These are phyloP conservation scores for Hyaloscypha variabilis DNA, from an alignment of 495 filamentous ascomycete genomes.

Conservation along the genomic window DNA sequence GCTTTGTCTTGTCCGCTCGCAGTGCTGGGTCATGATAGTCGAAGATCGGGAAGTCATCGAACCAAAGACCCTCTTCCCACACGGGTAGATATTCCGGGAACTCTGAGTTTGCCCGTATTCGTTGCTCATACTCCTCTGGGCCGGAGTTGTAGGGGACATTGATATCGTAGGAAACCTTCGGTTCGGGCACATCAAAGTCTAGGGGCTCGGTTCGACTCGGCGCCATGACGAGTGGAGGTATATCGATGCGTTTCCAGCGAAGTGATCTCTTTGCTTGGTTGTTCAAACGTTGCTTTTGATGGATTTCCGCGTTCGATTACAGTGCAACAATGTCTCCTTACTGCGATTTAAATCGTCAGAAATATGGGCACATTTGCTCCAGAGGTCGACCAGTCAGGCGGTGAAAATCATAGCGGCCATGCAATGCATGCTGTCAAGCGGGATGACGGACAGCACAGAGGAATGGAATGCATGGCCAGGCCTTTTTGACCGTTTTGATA, in stretches of 20 bases:
- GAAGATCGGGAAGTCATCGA: constrained; percentile 37
- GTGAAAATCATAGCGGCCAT: neutral
- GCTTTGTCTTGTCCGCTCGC: constrained; percentile 39
- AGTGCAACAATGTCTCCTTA: neutral
- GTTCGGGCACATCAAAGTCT: constrained; percentile 3
- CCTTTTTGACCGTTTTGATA: neutral
- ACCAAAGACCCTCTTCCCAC: constrained; percentile 36
- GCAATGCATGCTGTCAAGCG: neutral
- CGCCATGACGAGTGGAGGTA: constrained; percentile 14
- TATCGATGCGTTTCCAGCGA: neutral
- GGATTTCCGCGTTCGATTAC: neutral
- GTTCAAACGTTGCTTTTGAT: neutral
- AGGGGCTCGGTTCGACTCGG: constrained; percentile 19
- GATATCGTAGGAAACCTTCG: constrained; percentile 25
- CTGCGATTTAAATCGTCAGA: neutral
- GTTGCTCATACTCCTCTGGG: constrained; percentile 21
- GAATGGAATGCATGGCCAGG: neutral
- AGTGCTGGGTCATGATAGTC: constrained; percentile 40
- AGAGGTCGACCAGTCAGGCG: neutral
- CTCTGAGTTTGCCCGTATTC: constrained; percentile 25
- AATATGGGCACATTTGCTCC: neutral
- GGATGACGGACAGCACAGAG: neutral
- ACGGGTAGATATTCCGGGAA: constrained; percentile 40
- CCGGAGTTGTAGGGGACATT: constrained; percentile 23
- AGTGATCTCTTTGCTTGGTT: neutral